These are phyloP conservation scores for Pseudocercospora vitis DNA, from an alignment of 2,329 filamentous ascomycete genomes.

Conservation along the genomic window DNA sequence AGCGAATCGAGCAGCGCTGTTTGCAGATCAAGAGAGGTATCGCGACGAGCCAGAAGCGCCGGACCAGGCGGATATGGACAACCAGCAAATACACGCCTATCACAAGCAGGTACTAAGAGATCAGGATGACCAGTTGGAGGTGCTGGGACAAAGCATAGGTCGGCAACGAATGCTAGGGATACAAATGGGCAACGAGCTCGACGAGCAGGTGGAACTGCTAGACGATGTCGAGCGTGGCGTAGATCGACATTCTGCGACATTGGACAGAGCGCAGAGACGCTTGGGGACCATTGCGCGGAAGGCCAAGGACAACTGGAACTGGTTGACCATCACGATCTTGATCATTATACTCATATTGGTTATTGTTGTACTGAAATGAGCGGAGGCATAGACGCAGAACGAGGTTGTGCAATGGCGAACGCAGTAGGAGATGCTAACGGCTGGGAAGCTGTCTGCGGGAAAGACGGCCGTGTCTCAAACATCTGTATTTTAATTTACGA, in stretches of 20 bases:
- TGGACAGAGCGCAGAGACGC: slow-evolving; percentile 72
- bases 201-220: slow-evolving; percentile 82
- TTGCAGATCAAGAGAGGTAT: slow-evolving; percentile 53
- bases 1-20: slow-evolving; percentile 58
- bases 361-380: slow-evolving; percentile 75
- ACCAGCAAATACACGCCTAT: slow-evolving; percentile 83
- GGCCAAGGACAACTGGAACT: slow-evolving; percentile 82
- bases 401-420: no score
- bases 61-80: slow-evolving; percentile 63
- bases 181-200: slow-evolving; percentile 93
- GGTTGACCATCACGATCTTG: slow-evolving; percentile 74
- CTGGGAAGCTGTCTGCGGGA: neutral
- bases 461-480: neutral
- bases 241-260: slow-evolving; percentile 73
- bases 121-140: slow-evolving; percentile 91
- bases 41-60: slow-evolving; percentile 62
- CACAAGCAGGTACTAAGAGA: slow-evolving; percentile 79
- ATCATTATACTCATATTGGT: slow-evolving; percentile 80
- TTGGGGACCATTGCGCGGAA: slow-evolving; percentile 71
- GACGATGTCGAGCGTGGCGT: slow-evolving; percentile 84
- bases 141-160: slow-evolving; percentile 78
- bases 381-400: neutral
- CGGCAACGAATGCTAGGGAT: slow-evolving; percentile 90
- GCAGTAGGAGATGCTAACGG: neutral
- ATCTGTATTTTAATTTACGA: neutral